Evolutionary conservation across 768 basidiomycete species (phyloP).

Genomic region (Gloeophyllum trabeum): DNA sequence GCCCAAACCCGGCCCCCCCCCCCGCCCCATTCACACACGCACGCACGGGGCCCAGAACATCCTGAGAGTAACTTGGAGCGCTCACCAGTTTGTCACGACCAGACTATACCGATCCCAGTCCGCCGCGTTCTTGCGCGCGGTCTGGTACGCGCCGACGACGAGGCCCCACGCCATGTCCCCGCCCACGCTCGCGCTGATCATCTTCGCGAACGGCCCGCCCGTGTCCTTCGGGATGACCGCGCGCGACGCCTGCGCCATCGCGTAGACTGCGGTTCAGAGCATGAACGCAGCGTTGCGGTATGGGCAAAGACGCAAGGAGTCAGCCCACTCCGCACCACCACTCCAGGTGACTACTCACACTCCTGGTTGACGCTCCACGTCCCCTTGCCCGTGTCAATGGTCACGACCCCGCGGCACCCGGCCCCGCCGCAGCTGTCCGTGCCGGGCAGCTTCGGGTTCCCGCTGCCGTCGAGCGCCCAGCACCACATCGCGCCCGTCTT

Average conservation of each 20-base stretch:
- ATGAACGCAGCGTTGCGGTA: constrained; percentile 20
- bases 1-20: too few relatives aligned
- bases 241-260: constrained; percentile 59
- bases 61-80: background rate
- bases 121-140: constrained; percentile 28
- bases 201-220: constrained; percentile 49
- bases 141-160: constrained; percentile 45
- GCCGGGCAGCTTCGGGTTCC: constrained; percentile 46
- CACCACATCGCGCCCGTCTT: constrained; percentile 11
- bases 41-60: too few relatives aligned
- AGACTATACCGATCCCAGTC: constrained; percentile 50
- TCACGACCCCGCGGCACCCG: constrained; percentile 53
- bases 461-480: constrained; percentile 34
- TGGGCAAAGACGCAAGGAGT: too few relatives aligned
- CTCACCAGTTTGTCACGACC: constrained; percentile 48
- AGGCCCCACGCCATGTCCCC: constrained; percentile 39
- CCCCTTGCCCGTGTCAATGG: constrained; percentile 46
- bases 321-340: too few relatives aligned
- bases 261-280: constrained; percentile 38
- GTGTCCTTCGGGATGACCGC: constrained; percentile 50
- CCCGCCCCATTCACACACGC: too few relatives aligned
- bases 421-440: constrained; percentile 25
- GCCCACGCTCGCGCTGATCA: constrained; percentile 44
- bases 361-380: constrained; percentile 54
- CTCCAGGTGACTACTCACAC: too few relatives aligned